Evolutionary conservation across 495 filamentous ascomycete genomes (phyloP).

Genomic region (Penicillium antarcticum): DNA sequence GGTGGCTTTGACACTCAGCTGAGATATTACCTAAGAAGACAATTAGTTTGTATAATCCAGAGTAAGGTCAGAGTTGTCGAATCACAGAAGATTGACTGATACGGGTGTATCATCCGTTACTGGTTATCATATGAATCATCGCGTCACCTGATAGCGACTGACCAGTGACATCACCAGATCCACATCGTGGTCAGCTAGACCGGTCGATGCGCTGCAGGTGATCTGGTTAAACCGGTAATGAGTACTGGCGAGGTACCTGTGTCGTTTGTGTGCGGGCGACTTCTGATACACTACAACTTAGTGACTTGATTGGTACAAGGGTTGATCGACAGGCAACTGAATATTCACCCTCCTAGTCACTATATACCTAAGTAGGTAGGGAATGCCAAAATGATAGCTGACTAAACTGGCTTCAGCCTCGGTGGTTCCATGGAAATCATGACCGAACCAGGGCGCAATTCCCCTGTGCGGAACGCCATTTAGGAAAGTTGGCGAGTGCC

Average conservation of each 20-base stretch:
- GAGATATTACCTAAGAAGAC: neutral
- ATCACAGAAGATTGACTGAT: no score
- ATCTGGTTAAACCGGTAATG: neutral
- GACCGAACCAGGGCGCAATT: conserved; percentile 5
- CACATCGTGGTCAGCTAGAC: conserved; percentile 1
- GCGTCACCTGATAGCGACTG: neutral
- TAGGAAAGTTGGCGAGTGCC: neutral
- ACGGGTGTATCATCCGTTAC: no score
- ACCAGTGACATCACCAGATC: conserved; percentile 3
- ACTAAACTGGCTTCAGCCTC: neutral
- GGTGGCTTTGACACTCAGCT: neutral
- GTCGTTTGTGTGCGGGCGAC: neutral
- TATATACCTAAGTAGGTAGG: no score
- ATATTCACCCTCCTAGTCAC: no score
- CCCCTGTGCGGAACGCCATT: conserved; percentile 15
- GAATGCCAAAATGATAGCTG: no score
- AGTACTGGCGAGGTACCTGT: conserved; percentile 1
- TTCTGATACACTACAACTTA: neutral
- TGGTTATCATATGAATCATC: neutral
- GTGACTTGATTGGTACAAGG: conserved; percentile 18
- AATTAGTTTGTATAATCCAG: no score
- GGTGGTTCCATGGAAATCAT: conserved; percentile 7
- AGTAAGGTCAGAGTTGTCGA: neutral
- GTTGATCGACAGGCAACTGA: conserved; percentile 33
- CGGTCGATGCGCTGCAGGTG: conserved; percentile 10